Percentiles rank a stretch among this genome's conserved stretches.
phyloP scores from a whole-genome alignment of 257 asterid species.

The Gardenia jasminoides region DNA sequence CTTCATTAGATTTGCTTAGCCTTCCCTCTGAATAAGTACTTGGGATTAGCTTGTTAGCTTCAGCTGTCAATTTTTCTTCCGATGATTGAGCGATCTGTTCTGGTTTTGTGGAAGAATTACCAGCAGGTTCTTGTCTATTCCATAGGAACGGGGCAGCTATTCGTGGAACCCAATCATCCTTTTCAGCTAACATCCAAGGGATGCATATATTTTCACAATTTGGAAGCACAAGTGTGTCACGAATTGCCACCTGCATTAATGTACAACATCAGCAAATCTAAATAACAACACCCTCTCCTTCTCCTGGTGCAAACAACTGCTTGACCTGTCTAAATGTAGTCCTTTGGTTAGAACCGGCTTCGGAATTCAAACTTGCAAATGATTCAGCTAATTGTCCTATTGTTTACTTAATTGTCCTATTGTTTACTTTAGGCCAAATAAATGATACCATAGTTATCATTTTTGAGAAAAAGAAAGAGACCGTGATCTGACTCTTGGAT shows the following conservation, averaged over 20 bases:
- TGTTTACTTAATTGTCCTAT: too few species aligned
- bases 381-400: too few species aligned
- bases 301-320: background rate
- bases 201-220: conserved; percentile 60
- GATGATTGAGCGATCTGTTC: conserved; percentile 38
- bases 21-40: conserved; percentile 31
- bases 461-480: background rate
- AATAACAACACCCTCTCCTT: background rate
- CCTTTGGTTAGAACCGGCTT: background rate
- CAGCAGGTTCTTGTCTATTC: conserved; percentile 52
- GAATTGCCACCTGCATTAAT: conserved; percentile 69
- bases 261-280: conserved; percentile 4
- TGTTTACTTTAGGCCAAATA: background rate
- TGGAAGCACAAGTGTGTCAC: conserved; percentile 86
- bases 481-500: background rate
- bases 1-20: conserved; percentile 27
- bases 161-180: conserved; percentile 86
- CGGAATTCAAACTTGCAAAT: background rate
- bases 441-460: background rate
- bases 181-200: conserved; percentile 91
- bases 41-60: conserved; percentile 33
- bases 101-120: conserved; percentile 34
- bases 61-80: conserved; percentile 31
- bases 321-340: too few species aligned
- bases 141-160: conserved; percentile 78